Evolutionary conservation across 148 eudicot species (phyloP), one percentile per base, ranked within the genome.

Genomic region (Cornus suecica): DNA sequence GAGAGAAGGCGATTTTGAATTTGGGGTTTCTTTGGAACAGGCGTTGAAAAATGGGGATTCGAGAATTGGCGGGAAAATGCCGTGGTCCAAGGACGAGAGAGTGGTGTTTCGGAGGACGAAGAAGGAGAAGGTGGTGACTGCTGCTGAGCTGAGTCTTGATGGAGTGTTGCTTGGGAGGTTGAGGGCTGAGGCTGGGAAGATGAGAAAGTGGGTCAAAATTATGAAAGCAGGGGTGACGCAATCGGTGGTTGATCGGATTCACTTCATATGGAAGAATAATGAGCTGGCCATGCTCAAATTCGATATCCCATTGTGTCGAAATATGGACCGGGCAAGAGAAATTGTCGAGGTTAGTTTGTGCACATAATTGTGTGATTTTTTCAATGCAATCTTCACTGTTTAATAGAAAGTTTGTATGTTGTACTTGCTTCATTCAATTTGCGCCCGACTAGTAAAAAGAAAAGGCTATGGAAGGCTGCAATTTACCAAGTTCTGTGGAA

Each of bases 291-390:
- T 93, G 94, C 45, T 94, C 31, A 92, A 86, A 74, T 91, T 93
- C 82, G 94, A 85, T 82, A 48, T 90, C 64, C 99, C 99, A 22
- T 81, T 95, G 82, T 86, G 91, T 76, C 79, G 88, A 23, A 95
- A 95, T 70, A 93, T 95, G 99, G 91, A 89, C 45, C 82, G 99
- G 80, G 99, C 98, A 3, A 80, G 85, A 62, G 99, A 95, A 78
- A 95, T 95, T 34, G 90, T 90, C 70, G 99, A 95, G 98, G 97
- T 95, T 73, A 37, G 76, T 16, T 70, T 78, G 54, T 32, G 65
- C 45, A 27, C 15, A 8, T 8, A 32, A 32, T 32, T 32, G 4
- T 32, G 7, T 32, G 4, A 6, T 37, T 6, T 3, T 37, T 52
- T 2, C 0, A 52, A 52, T 37, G 58, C 2, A 16, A 52, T 14